A percentile compares a stretch with the other conserved stretches of the same genome.
Conservation (phyloP, 768 basidiomycete genomes). For the Pleurotus tuoliensis region DNA sequence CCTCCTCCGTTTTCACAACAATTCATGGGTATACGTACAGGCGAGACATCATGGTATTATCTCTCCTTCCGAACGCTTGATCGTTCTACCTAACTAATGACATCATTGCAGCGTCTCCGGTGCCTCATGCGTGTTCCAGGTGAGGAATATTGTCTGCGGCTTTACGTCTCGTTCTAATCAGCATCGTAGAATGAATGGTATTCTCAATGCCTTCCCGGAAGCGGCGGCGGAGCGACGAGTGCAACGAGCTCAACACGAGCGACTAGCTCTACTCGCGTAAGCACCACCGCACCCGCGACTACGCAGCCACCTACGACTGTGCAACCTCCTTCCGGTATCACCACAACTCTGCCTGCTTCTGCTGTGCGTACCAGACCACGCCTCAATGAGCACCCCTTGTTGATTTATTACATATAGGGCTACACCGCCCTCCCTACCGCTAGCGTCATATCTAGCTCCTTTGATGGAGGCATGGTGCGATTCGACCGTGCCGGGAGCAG, state of each 20-base stretch:
- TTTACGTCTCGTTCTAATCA: not conserved
- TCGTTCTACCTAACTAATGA: not conserved
- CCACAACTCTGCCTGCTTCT: slow-evolving; percentile 21
- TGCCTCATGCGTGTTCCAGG: slow-evolving; percentile 14
- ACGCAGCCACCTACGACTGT: slow-evolving; percentile 14
- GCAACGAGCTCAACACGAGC: slow-evolving; percentile 10
- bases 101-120: slow-evolving; percentile 10
- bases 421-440: slow-evolving; percentile 24
- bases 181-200: slow-evolving; percentile 13
- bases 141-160: not conserved
- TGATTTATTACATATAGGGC: slow-evolving; percentile 12
- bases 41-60: slow-evolving; percentile 15
- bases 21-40: slow-evolving; percentile 5
- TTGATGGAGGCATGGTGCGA: slow-evolving; percentile 24
- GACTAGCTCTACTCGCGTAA: slow-evolving; percentile 5
- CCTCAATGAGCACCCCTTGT: not conserved
- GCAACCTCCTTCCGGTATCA: slow-evolving; percentile 15
- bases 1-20: not conserved
- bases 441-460: slow-evolving; percentile 23
- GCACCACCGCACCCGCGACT: slow-evolving; percentile 10
- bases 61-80: not conserved
- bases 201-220: slow-evolving; percentile 15
- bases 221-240: not conserved
- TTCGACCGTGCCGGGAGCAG: slow-evolving; percentile 26
- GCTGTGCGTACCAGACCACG: slow-evolving; percentile 14